Percentiles rank a stretch among this genome's conserved stretches.
phyloP scores from a whole-genome alignment of 192 early-diverging fungal species.

The Rhizoclosmatium sp. region DNA sequence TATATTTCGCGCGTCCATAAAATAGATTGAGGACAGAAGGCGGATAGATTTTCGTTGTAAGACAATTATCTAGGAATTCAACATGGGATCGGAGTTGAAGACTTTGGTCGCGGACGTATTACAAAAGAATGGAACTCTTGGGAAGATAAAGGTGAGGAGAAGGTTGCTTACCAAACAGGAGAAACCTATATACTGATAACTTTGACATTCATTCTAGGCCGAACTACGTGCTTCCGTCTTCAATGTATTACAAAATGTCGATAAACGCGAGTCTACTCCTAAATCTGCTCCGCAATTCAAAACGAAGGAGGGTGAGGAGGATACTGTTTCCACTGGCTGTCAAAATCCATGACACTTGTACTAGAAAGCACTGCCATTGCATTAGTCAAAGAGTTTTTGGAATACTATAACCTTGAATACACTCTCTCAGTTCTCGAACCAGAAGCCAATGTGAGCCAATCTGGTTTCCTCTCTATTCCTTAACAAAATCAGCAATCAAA shows the following conservation, averaged over 20 bases:
- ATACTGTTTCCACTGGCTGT: background rate
- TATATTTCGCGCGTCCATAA: no score
- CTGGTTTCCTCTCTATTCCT: no score
- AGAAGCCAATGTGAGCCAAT: constrained; percentile 10
- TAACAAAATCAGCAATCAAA: background rate
- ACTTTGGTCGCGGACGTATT: constrained; percentile 15
- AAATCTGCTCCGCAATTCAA: background rate
- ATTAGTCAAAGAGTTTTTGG: constrained; percentile 21
- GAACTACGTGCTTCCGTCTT: constrained; percentile 27
- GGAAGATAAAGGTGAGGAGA: constrained; percentile 23
- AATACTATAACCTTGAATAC: constrained; percentile 22
- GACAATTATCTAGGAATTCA: background rate
- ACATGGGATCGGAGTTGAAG: constrained; percentile 25
- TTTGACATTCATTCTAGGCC: background rate
- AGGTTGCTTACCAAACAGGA: background rate
- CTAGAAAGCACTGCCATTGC: constrained; percentile 4
- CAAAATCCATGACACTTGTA: background rate
- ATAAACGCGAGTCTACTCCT: background rate
- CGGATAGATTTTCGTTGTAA: no score
- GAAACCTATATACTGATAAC: background rate
- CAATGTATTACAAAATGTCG: constrained; percentile 11
- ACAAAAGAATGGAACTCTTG: constrained; percentile 24
- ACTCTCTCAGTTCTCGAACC: constrained; percentile 25
- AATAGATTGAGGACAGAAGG: no score
- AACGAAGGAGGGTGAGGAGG: constrained; percentile 13